Evolutionary conservation across 1,284 basidiomycete species (phyloP).

Genomic region (Cryptococcus hybrid): DNA sequence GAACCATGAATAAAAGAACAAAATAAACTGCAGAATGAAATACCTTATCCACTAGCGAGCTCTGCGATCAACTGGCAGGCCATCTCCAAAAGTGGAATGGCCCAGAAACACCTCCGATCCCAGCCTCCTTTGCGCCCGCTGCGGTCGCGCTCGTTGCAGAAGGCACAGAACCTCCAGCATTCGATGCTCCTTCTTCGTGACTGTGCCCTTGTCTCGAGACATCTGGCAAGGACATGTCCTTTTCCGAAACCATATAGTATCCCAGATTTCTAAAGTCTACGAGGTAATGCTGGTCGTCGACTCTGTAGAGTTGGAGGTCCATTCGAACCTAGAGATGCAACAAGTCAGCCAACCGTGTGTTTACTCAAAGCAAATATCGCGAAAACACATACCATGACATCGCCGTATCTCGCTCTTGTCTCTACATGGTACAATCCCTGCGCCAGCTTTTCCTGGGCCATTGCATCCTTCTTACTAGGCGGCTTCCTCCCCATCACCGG

Average conservation of each 20-base stretch:
- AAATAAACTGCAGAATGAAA: too few relatives aligned
- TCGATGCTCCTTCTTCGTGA: not conserved
- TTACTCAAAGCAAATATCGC: not conserved
- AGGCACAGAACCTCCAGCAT: not conserved
- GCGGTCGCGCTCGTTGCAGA: slow-evolving; percentile 53
- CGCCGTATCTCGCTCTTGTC: slow-evolving; percentile 82
- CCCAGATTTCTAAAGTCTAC: slow-evolving; percentile 98
- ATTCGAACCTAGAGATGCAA: slow-evolving; percentile 66
- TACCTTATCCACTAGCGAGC: slow-evolving; percentile 44
- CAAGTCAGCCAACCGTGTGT: not conserved
- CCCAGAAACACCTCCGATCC: slow-evolving; percentile 71
- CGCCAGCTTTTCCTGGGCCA: slow-evolving; percentile 54
- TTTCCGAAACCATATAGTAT: slow-evolving; percentile 62
- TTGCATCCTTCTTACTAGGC: slow-evolving; percentile 50
- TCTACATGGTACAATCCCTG: slow-evolving; percentile 87
- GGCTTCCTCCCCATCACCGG: slow-evolving; percentile 35
- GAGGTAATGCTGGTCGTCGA: slow-evolving; percentile 92
- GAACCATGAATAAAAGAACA: too few relatives aligned
- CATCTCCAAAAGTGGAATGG: slow-evolving; percentile 98
- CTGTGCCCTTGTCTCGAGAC: slow-evolving; percentile 9
- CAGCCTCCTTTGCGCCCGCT: slow-evolving; percentile 63
- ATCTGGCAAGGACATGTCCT: slow-evolving; percentile 12
- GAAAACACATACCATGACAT: slow-evolving; percentile 73
- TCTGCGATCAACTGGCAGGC: slow-evolving; percentile 65
- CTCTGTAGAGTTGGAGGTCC: slow-evolving; percentile 95